phyloP scores from a whole-genome alignment of 345 rosid species.

The Fremontodendron californicum region DNA sequence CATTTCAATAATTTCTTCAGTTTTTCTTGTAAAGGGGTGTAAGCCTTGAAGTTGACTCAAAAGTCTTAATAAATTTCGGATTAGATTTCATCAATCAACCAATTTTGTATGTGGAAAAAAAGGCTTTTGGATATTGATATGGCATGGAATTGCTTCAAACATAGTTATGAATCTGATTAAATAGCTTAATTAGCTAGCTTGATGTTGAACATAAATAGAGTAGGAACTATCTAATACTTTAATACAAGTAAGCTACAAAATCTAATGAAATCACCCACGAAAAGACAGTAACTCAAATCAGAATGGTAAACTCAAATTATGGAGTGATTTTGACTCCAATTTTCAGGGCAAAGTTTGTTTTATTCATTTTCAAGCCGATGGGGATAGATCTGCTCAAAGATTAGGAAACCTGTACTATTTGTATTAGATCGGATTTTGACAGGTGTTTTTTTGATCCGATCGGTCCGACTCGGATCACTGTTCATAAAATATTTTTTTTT shows the following conservation, averaged over 20 bases:
- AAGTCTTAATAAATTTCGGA: not conserved
- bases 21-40: not conserved
- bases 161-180: not conserved
- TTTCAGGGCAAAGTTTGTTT: not conserved
- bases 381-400: too few relatives aligned
- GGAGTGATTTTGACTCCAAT: not conserved
- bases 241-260: not conserved
- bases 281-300: not conserved
- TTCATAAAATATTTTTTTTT: too few relatives aligned
- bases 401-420: too few relatives aligned
- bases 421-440: too few relatives aligned
- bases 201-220: not conserved
- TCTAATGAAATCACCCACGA: not conserved
- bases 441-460: too few relatives aligned
- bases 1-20: too few relatives aligned
- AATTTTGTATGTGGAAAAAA: not conserved
- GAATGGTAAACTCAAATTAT: not conserved
- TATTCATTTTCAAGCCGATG: not conserved
- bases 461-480: too few relatives aligned
- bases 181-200: not conserved
- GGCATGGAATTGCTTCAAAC: not conserved
- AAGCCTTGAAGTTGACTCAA: not conserved
- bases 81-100: not conserved
- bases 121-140: too few relatives aligned
- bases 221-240: not conserved